A percentile compares a stretch with the other conserved stretches of the same genome.
Conservation (phyloP, 2,329 filamentous ascomycete genomes). For the Epichloe baconii region DNA sequence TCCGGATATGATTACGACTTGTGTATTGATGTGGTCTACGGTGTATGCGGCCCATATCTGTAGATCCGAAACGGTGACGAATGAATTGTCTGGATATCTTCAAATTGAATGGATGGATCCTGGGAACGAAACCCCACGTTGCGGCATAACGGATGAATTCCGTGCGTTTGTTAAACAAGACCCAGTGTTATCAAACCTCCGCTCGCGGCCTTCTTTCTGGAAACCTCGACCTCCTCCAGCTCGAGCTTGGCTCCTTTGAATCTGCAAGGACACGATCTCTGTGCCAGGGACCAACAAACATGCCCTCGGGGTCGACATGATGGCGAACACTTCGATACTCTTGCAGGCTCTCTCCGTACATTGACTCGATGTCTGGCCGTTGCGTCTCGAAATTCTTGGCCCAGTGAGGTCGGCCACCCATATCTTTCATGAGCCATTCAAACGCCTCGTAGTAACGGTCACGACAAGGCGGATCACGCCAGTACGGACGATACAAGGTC, state of each 20-base stretch:
- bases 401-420: conserved; percentile 78
- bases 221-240: conserved; percentile 24
- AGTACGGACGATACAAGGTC: conserved; percentile 75
- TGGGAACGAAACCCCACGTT: too few species aligned
- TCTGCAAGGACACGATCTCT: conserved; percentile 46
- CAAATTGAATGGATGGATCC: too few species aligned
- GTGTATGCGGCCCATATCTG: too few species aligned
- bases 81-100: too few species aligned
- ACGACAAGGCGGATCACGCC: conserved; percentile 61
- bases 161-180: background rate
- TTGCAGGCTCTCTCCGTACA: conserved; percentile 57
- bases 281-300: conserved; percentile 90
- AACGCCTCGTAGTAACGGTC: conserved; percentile 78
- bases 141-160: too few species aligned
- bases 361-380: conserved; percentile 45
- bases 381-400: conserved; percentile 73
- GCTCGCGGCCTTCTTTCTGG: conserved; percentile 12
- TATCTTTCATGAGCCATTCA: conserved; percentile 78
- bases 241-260: conserved; percentile 15
- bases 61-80: too few species aligned
- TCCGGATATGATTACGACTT: conserved; percentile 1
- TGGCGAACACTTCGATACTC: conserved; percentile 57
- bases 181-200: conserved; percentile 15
- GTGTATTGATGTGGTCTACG: too few species aligned
- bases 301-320: conserved; percentile 63